A percentile compares a stretch with the other conserved stretches of the same genome.
Conservation (phyloP, 2,329 filamentous ascomycete genomes). For the Aspergillus calidoustus region DNA sequence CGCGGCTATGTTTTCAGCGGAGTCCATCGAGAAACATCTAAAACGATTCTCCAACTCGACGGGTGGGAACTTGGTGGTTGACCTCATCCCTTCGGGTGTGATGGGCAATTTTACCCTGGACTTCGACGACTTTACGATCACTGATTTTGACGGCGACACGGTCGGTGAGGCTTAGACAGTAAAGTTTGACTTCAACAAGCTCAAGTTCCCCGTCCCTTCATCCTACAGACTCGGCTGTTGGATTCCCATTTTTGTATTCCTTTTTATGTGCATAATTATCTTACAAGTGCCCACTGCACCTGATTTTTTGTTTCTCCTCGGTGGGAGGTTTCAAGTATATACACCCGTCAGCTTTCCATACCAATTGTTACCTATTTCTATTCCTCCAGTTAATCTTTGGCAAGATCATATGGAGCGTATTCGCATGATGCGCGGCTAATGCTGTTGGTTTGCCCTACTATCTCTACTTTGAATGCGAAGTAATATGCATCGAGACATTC, state of each 20-base stretch:
- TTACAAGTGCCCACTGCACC: neutral
- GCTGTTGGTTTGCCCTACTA: neutral
- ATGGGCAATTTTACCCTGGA: slow-evolving; percentile 37
- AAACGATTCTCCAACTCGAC: slow-evolving; percentile 27
- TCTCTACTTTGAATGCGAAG: neutral
- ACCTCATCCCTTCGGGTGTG: slow-evolving; percentile 26
- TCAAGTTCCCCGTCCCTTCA: neutral
- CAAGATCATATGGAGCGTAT: slow-evolving; percentile 3
- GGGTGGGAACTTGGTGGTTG: slow-evolving; percentile 28
- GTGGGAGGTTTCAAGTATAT: slow-evolving; percentile 3
- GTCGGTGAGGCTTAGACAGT: slow-evolving; percentile 29
- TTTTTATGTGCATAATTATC: neutral
- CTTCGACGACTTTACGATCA: slow-evolving; percentile 44
- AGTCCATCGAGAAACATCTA: slow-evolving; percentile 39
- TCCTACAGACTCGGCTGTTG: neutral
- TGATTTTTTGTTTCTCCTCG: neutral
- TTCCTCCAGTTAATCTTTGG: neutral
- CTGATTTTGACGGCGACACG: slow-evolving; percentile 22
- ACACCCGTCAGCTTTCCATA: slow-evolving; percentile 1
- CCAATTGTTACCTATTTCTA: neutral
- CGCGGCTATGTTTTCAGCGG: slow-evolving; percentile 34
- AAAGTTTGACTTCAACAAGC: neutral
- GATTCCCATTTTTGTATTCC: slow-evolving; percentile 4
- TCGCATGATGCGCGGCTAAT: slow-evolving; percentile 3
- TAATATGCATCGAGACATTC: neutral